A percentile compares a stretch with the other conserved stretches of the same genome.
Conservation (phyloP, 2,329 filamentous ascomycete species). For the Dothistroma pini region DNA sequence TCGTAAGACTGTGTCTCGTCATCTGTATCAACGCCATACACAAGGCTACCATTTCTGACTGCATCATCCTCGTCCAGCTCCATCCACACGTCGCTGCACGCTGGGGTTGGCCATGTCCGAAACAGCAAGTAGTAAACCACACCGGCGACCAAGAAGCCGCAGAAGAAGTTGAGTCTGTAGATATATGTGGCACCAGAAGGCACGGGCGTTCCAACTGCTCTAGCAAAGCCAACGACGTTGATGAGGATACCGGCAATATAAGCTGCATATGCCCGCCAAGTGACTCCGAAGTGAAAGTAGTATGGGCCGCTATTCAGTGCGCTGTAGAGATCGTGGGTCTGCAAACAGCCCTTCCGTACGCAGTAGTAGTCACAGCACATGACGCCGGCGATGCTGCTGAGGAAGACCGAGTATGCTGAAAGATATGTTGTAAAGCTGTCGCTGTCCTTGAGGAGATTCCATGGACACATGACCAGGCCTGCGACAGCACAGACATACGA, state of each 20-base stretch:
- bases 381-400: slow-evolving; percentile 91
- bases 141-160: slow-evolving; percentile 69
- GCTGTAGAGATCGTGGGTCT: slow-evolving; percentile 75
- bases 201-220: slow-evolving; percentile 67
- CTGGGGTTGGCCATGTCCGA: slow-evolving; percentile 66
- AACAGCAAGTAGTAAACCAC: slow-evolving; percentile 68
- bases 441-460: slow-evolving; percentile 67
- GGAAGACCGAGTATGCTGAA: slow-evolving; percentile 86
- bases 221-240: slow-evolving; percentile 89
- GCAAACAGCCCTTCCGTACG: slow-evolving; percentile 76
- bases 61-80: slow-evolving; percentile 64
- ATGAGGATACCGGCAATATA: slow-evolving; percentile 81
- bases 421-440: slow-evolving; percentile 92
- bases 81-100: slow-evolving; percentile 70
- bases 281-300: slow-evolving; percentile 68
- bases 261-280: slow-evolving; percentile 79
- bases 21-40: slow-evolving; percentile 28
- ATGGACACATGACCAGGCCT: slow-evolving; percentile 82
- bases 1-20: slow-evolving; percentile 10
- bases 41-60: slow-evolving; percentile 30
- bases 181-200: slow-evolving; percentile 78
- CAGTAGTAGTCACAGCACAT: slow-evolving; percentile 81
- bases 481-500: slow-evolving; percentile 79
- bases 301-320: slow-evolving; percentile 65
- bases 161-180: slow-evolving; percentile 89